Evolutionary conservation across 768 basidiomycete genomes (phyloP).

Genomic region (Termitomyces sp.): DNA sequence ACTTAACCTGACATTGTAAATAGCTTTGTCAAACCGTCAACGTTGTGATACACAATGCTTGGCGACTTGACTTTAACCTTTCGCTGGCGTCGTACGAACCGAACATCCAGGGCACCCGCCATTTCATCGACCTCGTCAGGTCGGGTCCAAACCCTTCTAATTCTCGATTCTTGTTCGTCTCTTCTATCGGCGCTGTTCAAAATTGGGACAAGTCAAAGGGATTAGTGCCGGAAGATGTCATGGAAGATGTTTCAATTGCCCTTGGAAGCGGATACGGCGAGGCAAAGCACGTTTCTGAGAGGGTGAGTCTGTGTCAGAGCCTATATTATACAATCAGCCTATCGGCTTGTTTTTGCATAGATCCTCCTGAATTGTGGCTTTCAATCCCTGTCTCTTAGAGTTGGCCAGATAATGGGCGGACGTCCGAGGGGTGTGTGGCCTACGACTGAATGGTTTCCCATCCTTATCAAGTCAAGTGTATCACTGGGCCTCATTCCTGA

Average conservation of each 20-base stretch:
- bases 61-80: conserved; percentile 37
- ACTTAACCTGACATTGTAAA: background rate
- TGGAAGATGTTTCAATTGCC: conserved; percentile 18
- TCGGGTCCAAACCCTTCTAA: conserved; percentile 12
- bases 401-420: conserved; percentile 32
- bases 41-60: conserved; percentile 30
- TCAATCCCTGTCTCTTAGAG: conserved; percentile 23
- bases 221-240: conserved; percentile 27
- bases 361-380: conserved; percentile 25
- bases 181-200: conserved; percentile 23
- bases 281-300: conserved; percentile 28
- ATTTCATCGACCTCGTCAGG: conserved; percentile 26
- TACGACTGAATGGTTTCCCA: conserved; percentile 33
- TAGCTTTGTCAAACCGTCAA: conserved; percentile 24
- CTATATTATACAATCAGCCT: background rate
- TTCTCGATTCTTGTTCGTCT: conserved; percentile 26
- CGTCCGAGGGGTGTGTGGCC: conserved; percentile 31
- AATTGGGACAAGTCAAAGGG: conserved; percentile 15
- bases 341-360: conserved; percentile 9
- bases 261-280: conserved; percentile 25
- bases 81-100: conserved; percentile 31
- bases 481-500: conserved; percentile 22
- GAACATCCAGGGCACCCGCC: conserved; percentile 25
- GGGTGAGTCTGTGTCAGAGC: conserved; percentile 15
- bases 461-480: conserved; percentile 30